Evolutionary conservation across 345 rosid genomes (phyloP), one percentile per base, ranked within the genome.

Genomic region (Psidium guajava): DNA sequence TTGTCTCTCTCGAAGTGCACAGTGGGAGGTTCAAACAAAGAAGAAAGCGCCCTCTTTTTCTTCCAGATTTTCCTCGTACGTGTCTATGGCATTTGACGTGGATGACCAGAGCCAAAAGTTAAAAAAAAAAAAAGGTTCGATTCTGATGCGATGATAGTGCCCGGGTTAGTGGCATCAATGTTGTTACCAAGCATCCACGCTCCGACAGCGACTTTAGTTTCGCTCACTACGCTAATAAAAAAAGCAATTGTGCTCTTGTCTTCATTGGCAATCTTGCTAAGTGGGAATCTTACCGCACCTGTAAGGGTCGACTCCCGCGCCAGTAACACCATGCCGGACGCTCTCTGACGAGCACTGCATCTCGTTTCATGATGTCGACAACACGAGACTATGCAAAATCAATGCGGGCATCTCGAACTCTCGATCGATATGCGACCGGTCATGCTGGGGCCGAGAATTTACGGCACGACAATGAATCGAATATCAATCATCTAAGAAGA

Each of bases 31-130:
- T 69, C 82, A 53, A 54, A 21, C 54, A 32, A 40, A 40, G 54
- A 40, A 44, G 59, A 36, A 40, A 49, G 51, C 83, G 27, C 73
- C 28, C n/a, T 21, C 18, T 40, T 32, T 69, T 40, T 89, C 57
- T 74, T 85, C 87, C 85, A 81, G 81, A 85, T 83, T 83, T 54
- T 81, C 88, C 85, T 87, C 87, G 49, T 81, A 50, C 84, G 8
- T 83, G 85, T 75, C 75, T 52, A 21, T 0, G 44, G 20, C n/a
- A 42, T 15, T 81, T 11, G 49, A 85, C 59, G 54, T 47, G 27
- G 83, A 59, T 21, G 59, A n/a, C 22, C 28, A 50, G 53, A 28
- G 82, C 36, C 36, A 36, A 36, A 36, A 36, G 36, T n/a, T n/a
- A 36, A 2, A 10, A 49, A 49, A 49, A 49, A 49, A 24, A 9